Evolutionary conservation across 495 filamentous ascomycete genomes (phyloP), one percentile per base, ranked within the genome.

Genomic region (Aspergillus conjunctus): DNA sequence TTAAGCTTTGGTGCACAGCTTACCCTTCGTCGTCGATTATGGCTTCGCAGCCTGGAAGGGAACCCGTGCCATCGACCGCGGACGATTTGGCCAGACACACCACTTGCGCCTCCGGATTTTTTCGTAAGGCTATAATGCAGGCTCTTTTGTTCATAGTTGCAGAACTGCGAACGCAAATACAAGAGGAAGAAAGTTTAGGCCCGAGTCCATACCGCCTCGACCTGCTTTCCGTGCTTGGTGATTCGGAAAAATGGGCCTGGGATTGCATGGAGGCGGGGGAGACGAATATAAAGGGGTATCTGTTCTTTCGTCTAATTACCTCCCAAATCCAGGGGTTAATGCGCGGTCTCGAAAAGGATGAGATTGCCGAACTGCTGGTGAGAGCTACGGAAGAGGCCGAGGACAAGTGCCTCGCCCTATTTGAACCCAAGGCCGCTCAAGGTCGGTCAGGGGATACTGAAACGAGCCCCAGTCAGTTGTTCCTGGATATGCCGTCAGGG

Each of bases 201-300:
- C 77, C 79, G 4, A 71, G 72, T 0, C 64, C 66, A 22, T 61
- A 81, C 0, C 75, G 83, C 11, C 69, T 69, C 0, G 83, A 86
- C 58, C 61, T 87, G 20, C 57, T 85, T 2, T 54, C 69, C 2
- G 70, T 82, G 4, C 8, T 87, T 3, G 66, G 76, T 0, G 77
- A 86, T 26, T 75, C 78, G 0, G 75, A 74, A 41, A 53, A 53
- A 5, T 85, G 79, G 79, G 33, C 54, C 0, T 66, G 81, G 65
- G 58, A 59, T 10, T 71, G 68, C 33, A 73, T 86, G 4, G 48
- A 74, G 41, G 73, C 71, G 3, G 85, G 84, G 4, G 80, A 86
- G 66, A 84, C 79, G 0, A 87, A 85, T 61, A 71, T 81, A n/a
- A 87, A 86, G 59, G 81, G 78, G 1, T 81, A 80, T 45, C 43